Evolutionary conservation across 176 grass and related monocot genomes (phyloP).

Genomic region (Musa schizocarpa): DNA sequence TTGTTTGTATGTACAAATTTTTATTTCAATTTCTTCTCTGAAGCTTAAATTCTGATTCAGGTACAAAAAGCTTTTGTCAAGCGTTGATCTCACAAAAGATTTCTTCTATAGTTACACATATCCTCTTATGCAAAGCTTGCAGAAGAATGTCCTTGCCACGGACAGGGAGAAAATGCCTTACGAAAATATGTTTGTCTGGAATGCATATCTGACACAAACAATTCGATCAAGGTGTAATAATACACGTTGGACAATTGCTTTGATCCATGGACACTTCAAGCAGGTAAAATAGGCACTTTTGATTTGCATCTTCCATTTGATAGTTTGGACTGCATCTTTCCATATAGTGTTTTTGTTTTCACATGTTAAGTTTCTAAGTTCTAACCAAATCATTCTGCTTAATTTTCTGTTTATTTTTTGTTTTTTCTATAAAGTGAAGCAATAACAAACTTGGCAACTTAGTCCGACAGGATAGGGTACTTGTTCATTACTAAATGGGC

Average conservation of each 20-base stretch:
- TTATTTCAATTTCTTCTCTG: slow-evolving; percentile 4
- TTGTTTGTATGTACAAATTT: background rate
- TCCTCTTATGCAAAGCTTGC: slow-evolving; percentile 84
- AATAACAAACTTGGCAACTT: background rate
- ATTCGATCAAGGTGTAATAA: slow-evolving; percentile 78
- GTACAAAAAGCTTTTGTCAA: slow-evolving; percentile 89
- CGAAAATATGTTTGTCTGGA: slow-evolving; percentile 95
- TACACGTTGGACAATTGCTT: slow-evolving; percentile 81
- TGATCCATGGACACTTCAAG: slow-evolving; percentile 96
- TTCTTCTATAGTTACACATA: slow-evolving; percentile 99
- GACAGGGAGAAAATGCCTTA: slow-evolving; percentile 63
- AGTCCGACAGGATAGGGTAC: too few relatives aligned
- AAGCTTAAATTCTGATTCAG: slow-evolving; percentile 28
- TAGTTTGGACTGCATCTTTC: background rate
- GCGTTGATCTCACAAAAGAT: slow-evolving; percentile 92
- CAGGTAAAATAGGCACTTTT: slow-evolving; percentile 36
- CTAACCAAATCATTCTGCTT: too few relatives aligned
- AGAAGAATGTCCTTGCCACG: slow-evolving; percentile 56
- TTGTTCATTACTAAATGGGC: too few relatives aligned
- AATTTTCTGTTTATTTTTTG: too few relatives aligned
- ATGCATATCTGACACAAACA: slow-evolving; percentile 70
- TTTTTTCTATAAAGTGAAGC: background rate
- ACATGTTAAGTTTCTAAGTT: too few relatives aligned
- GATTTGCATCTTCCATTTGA: background rate
- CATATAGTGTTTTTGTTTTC: too few relatives aligned